These are phyloP conservation scores for Xylaria sp. DNA, from an alignment of 2,329 filamentous ascomycete species.

Conservation along the genomic window DNA sequence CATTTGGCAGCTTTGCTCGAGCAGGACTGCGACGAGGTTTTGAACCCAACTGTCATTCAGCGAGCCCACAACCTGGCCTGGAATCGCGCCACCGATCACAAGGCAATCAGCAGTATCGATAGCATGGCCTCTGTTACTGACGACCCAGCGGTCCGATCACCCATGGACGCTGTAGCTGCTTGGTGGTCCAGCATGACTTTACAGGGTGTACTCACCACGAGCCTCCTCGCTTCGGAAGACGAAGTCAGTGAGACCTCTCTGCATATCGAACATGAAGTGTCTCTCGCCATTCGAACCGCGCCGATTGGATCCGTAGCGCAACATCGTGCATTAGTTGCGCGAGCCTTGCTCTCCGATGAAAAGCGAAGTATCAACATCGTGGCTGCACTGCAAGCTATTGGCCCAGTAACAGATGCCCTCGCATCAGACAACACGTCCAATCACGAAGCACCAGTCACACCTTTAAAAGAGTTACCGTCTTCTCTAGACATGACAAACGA, in stretches of 20 bases:
- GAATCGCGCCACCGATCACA: constrained; percentile 79
- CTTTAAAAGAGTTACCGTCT: constrained; percentile 59
- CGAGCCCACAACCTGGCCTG: constrained; percentile 90
- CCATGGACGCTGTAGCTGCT: constrained; percentile 88
- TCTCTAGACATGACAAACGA: constrained; percentile 60
- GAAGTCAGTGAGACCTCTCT: constrained; percentile 54
- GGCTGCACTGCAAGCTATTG: constrained; percentile 63
- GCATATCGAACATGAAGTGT: constrained; percentile 61
- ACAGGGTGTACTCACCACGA: constrained; percentile 73
- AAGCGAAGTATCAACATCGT: constrained; percentile 67
- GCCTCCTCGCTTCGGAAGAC: constrained; percentile 66
- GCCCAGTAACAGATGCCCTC: constrained; percentile 53
- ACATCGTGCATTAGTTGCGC: constrained; percentile 67
- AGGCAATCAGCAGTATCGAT: constrained; percentile 70
- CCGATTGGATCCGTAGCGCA: constrained; percentile 81
- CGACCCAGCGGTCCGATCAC: constrained; percentile 84
- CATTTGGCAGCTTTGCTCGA: constrained; percentile 81
- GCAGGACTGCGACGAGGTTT: constrained; percentile 82
- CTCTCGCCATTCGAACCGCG: constrained; percentile 76
- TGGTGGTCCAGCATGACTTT: constrained; percentile 86
- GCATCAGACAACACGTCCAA: constrained; percentile 35
- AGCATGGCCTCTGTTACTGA: constrained; percentile 86
- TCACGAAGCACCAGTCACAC: constrained; percentile 44
- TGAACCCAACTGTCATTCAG: constrained; percentile 81
- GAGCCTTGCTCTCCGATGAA: constrained; percentile 65